Conservation (phyloP, 2,329 filamentous ascomycete genomes). For the Venturia oleaginea region DNA sequence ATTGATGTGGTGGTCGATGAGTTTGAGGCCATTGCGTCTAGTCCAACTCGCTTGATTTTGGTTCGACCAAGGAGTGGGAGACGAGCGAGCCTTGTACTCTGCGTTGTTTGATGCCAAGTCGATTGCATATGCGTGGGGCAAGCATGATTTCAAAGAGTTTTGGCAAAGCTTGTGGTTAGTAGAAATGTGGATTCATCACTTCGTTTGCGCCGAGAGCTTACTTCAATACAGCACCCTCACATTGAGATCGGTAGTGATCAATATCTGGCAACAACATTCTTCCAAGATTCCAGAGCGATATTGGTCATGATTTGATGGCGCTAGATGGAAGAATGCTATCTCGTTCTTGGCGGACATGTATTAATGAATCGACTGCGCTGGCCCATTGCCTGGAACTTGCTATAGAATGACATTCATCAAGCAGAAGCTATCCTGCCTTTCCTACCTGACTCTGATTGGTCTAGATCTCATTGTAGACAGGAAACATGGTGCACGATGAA, state of each 20-base stretch:
- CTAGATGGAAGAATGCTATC: too few species aligned
- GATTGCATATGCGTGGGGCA: neutral
- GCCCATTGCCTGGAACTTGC: too few species aligned
- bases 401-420: too few species aligned
- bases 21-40: neutral
- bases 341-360: too few species aligned
- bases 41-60: neutral
- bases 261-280: too few species aligned
- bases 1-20: neutral
- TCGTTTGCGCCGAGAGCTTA: too few species aligned
- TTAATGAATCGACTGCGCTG: too few species aligned
- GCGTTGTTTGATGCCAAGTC: neutral
- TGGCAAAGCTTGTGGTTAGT: neutral
- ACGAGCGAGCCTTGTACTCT: neutral
- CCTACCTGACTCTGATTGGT: neutral
- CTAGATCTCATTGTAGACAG: neutral
- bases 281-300: too few species aligned
- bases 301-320: too few species aligned
- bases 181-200: too few species aligned
- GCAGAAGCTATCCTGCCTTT: neutral
- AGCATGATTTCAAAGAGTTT: neutral
- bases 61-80: neutral
- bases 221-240: too few species aligned
- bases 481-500: neutral
- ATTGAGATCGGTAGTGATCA: too few species aligned